Evolutionary conservation across 257 asterid genomes (phyloP).

Genomic region (Thymus mandschuricus): DNA sequence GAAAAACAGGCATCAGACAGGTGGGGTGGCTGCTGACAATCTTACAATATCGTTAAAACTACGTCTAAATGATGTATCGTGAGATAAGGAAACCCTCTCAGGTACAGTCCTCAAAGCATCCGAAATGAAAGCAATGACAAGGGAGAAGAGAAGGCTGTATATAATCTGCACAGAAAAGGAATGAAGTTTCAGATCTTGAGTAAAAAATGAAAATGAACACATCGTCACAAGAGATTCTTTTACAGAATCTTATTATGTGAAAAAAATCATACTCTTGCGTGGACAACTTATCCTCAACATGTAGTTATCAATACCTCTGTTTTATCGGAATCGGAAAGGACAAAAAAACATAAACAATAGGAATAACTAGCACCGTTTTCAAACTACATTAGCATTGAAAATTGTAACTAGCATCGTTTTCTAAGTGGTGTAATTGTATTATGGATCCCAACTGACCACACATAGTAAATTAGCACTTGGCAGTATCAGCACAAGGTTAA

Average conservation of each 20-base stretch:
- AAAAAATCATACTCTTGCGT: neutral
- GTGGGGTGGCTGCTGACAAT: constrained; percentile 34
- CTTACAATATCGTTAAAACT: constrained; percentile 90
- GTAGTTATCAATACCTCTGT: neutral
- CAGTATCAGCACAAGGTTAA: neutral
- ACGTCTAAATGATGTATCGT: constrained; percentile 75
- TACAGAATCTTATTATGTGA: neutral
- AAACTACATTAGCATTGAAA: neutral
- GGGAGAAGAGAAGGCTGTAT: constrained; percentile 83
- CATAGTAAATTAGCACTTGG: neutral
- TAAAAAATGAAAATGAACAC: constrained; percentile 12
- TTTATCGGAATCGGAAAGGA: neutral
- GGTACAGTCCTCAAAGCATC: constrained; percentile 83
- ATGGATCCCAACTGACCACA: neutral
- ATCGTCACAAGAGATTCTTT: constrained; percentile 10
- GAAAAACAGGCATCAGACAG: constrained; percentile 22
- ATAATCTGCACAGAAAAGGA: constrained; percentile 67
- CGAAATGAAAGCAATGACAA: constrained; percentile 82
- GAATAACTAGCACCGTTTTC: constrained; percentile 9
- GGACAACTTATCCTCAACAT: neutral
- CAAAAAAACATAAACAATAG: neutral
- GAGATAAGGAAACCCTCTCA: constrained; percentile 70
- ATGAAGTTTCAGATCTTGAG: constrained; percentile 24
- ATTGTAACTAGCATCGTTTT: neutral
- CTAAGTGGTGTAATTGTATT: constrained; percentile 10